Conservation (phyloP, 352 stramenopile species). For the Globisporangium mamillatum region DNA sequence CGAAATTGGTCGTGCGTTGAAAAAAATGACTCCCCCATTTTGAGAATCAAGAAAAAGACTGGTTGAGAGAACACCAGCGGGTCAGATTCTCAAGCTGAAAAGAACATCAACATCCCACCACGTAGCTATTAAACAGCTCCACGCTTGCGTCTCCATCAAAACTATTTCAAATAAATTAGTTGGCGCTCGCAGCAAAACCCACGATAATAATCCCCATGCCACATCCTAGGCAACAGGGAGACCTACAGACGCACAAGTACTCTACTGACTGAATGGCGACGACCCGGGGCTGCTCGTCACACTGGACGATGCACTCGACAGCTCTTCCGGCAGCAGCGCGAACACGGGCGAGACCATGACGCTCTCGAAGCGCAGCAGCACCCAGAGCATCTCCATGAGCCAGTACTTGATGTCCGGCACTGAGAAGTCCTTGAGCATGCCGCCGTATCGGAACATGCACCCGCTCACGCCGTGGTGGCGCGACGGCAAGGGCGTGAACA, state of each 20-base stretch:
- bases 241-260: neutral
- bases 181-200: neutral
- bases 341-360: constrained; percentile 34
- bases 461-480: constrained; percentile 4
- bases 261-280: neutral
- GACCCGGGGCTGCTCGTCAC: neutral
- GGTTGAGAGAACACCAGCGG: neutral
- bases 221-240: neutral
- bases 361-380: constrained; percentile 41
- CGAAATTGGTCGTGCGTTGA: neutral
- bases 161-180: neutral
- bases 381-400: constrained; percentile 46
- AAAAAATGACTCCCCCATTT: neutral
- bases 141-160: neutral
- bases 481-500: constrained; percentile 24
- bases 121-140: too few species aligned
- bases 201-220: too few species aligned
- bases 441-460: constrained; percentile 34
- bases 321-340: constrained; percentile 8
- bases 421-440: constrained; percentile 23
- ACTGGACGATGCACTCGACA: neutral
- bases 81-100: too few species aligned
- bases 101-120: too few species aligned
- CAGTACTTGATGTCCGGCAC: constrained; percentile 30
- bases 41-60: neutral